phyloP scores from a whole-genome alignment of 345 rosid species.

The Theobroma cacao region DNA sequence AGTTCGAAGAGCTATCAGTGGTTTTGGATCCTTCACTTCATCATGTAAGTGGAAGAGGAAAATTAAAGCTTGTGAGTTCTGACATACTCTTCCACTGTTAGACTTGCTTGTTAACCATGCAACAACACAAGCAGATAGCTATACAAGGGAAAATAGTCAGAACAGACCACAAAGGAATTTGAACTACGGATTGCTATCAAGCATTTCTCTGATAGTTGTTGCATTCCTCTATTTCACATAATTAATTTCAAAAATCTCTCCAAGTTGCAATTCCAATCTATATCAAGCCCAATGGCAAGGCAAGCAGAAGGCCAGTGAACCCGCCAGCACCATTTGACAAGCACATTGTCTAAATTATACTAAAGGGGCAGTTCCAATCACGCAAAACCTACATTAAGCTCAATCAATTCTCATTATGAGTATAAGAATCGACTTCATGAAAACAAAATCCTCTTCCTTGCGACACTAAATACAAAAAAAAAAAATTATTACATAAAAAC shows the following conservation, averaged over 20 bases:
- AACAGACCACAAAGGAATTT: neutral
- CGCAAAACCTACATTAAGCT: neutral
- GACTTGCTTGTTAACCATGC: neutral
- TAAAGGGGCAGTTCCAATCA: neutral
- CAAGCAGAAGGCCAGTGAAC: neutral
- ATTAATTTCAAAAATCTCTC: neutral
- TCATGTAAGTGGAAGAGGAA: neutral
- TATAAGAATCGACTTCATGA: neutral
- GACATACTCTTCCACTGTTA: neutral
- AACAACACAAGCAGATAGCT: neutral
- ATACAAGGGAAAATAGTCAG: neutral
- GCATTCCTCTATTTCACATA: neutral
- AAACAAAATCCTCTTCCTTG: constrained; percentile 4
- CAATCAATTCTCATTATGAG: neutral
- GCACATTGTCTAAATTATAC: neutral
- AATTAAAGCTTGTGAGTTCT: neutral
- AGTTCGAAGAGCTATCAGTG: neutral
- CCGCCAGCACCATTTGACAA: neutral
- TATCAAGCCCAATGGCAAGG: neutral
- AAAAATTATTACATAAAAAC: neutral
- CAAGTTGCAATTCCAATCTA: neutral
- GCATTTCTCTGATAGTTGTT: neutral
- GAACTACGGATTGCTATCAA: neutral
- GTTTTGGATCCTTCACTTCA: neutral
- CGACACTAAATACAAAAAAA: neutral